These are phyloP conservation scores for Psilocybe subaeruginosa DNA, from an alignment of 768 basidiomycete species.

Conservation along the genomic window DNA sequence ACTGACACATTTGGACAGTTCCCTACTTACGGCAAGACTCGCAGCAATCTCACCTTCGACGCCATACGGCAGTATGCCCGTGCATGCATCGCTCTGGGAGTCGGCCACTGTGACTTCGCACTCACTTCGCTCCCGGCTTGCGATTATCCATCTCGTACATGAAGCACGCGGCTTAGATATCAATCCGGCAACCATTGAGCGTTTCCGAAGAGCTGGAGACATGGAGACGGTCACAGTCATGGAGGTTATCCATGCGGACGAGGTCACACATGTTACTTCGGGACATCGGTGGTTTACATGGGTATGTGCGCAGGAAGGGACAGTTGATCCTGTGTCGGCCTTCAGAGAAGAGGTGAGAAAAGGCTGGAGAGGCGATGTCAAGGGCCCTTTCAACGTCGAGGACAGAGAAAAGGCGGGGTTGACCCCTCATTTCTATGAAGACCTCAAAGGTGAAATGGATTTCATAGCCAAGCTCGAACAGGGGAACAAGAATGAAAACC, in stretches of 20 bases:
- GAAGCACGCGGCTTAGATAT: conserved; percentile 86
- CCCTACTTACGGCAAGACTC: conserved; percentile 65
- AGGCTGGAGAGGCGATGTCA: conserved; percentile 74
- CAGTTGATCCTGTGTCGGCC: conserved; percentile 58
- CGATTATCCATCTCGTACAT: conserved; percentile 86
- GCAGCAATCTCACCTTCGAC: conserved; percentile 63
- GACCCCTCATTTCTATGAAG: conserved; percentile 72
- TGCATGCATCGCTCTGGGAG: conserved; percentile 83
- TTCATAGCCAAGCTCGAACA: not conserved
- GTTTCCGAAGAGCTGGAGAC: conserved; percentile 70
- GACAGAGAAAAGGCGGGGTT: conserved; percentile 77
- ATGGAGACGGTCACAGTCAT: conserved; percentile 65
- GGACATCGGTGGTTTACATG: conserved; percentile 87
- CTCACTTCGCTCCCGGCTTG: conserved; percentile 72
- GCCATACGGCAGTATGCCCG: conserved; percentile 72
- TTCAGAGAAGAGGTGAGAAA: conserved; percentile 72
- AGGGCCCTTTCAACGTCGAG: conserved; percentile 81
- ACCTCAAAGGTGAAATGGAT: conserved; percentile 64
- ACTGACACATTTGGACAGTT: conserved; percentile 28
- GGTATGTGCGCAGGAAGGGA: conserved; percentile 56
- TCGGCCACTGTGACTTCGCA: conserved; percentile 68
- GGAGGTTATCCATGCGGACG: conserved; percentile 80
- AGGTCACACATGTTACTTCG: conserved; percentile 81
- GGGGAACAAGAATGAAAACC: not conserved
- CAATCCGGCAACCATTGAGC: conserved; percentile 78